A percentile compares a stretch with the other conserved stretches of the same genome.
phyloP scores from a whole-genome alignment of 176 grass and related monocot genomes.

The barley (Hordeum vulgare) region MorexV3_pseudomolecules_assembly NC_058524.1:168061436-168061935 shows the following conservation, averaged over 20 bases:
- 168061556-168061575: constrained; percentile 42
- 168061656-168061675: constrained; percentile 31
- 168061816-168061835: background rate
- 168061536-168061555: constrained; percentile 33
- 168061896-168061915: background rate
- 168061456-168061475: constrained; percentile 79
- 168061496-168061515: constrained; percentile 65
- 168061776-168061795: background rate
- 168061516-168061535: constrained; percentile 59
- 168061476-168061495: constrained; percentile 78
- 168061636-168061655: constrained; percentile 29
- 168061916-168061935: background rate
- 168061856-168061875: background rate
- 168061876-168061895: background rate
- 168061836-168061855: background rate
- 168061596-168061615: constrained; percentile 36
- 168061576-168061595: constrained; percentile 45
- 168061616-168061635: constrained; percentile 26
- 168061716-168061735: constrained; percentile 5
- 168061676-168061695: constrained; percentile 28
- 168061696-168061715: constrained; percentile 24
- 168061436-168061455: constrained; percentile 63
- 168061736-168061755: background rate
- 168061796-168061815: background rate
- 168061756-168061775: background rate